These are phyloP conservation scores for Ottelia alismoides DNA, from an alignment of 106 monocot genomes.

Conservation along the genomic window DNA sequence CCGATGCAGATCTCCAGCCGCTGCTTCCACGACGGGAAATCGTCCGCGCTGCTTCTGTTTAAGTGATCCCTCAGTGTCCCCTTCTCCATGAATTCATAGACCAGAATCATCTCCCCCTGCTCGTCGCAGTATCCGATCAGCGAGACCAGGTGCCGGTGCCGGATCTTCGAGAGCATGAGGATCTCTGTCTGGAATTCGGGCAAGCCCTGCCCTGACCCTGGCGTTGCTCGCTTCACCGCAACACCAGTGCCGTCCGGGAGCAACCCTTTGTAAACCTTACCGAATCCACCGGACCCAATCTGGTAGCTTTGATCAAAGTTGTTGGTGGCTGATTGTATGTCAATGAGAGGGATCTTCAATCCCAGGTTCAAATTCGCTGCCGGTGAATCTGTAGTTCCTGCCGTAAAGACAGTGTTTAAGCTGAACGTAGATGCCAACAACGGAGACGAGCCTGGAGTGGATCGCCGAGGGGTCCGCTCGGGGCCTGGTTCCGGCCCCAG, in stretches of 20 bases:
- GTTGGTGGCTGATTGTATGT: slow-evolving; percentile 11
- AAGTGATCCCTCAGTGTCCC: slow-evolving; percentile 21
- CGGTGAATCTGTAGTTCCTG: neutral
- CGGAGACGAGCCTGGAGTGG: neutral
- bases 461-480: neutral
- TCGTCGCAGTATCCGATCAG: slow-evolving; percentile 31
- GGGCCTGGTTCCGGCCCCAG: neutral
- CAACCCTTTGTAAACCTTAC: slow-evolving; percentile 15
- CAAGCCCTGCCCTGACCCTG: slow-evolving; percentile 11
- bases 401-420: neutral
- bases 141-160: slow-evolving; percentile 24
- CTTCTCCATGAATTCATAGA: slow-evolving; percentile 24
- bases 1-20: slow-evolving; percentile 28
- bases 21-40: slow-evolving; percentile 16
- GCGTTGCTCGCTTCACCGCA: slow-evolving; percentile 15
- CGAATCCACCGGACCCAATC: slow-evolving; percentile 25
- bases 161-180: slow-evolving; percentile 17
- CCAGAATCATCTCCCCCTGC: slow-evolving; percentile 26
- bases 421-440: neutral
- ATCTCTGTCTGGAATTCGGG: slow-evolving; percentile 21
- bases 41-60: slow-evolving; percentile 9
- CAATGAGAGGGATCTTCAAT: slow-evolving; percentile 9
- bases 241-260: slow-evolving; percentile 17
- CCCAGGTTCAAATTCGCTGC: slow-evolving; percentile 4
- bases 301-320: slow-evolving; percentile 5